Base-by-base conservation (phyloP, 805 yeast genomes). In the Metschnikowia aberdeeniae region DNA sequence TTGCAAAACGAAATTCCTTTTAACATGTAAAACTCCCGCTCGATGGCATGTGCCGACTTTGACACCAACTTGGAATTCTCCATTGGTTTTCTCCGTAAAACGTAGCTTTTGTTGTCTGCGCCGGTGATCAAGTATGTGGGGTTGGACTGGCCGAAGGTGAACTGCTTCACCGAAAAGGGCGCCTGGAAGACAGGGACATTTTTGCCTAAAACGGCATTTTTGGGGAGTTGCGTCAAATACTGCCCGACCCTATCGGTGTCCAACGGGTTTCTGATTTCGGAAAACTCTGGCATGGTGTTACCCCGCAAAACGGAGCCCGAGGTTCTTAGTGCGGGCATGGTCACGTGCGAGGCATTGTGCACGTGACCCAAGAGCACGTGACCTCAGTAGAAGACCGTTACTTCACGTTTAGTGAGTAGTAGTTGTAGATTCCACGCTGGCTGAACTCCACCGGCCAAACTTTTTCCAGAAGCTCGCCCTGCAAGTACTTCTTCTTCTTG, bases 71-170 rank as follows among this genome's bases (percentile, higher is more conserved):
- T 66, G 30, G 66, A 66, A 50, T 75, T 77, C 2, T 76, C 60
- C 6, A 74, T 68, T 0, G 86, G 86, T 55, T 81, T 81, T 51
- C 80, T 67, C 45, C 86, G 64, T 41, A 81, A 65, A 3, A 80
- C 85, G 43, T 68, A 72, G 34, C 67, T 62, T 26, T 57, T 61
- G 6, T 52, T 56, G 1, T 69, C 69, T 2, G 66, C 56, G 50
- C 78, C 82, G 2, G 57, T 61, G 22, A 80, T 44, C 26, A 76
- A 68, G 55, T 79, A 81, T 1, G 84, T 79, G 10, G 86, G 86
- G 55, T 81, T 81, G 1, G 82, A 76, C 58, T 81, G 86, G 12
- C 86, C 86, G 57, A 75, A 78, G 24, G 70, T 70, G 62, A 81
- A 81, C 59, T 81, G 86, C 47, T 71, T 63, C 35, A 78, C 57